phyloP scores from a whole-genome alignment of 495 filamentous ascomycete species.

The Aspergillus cristatus region DNA sequence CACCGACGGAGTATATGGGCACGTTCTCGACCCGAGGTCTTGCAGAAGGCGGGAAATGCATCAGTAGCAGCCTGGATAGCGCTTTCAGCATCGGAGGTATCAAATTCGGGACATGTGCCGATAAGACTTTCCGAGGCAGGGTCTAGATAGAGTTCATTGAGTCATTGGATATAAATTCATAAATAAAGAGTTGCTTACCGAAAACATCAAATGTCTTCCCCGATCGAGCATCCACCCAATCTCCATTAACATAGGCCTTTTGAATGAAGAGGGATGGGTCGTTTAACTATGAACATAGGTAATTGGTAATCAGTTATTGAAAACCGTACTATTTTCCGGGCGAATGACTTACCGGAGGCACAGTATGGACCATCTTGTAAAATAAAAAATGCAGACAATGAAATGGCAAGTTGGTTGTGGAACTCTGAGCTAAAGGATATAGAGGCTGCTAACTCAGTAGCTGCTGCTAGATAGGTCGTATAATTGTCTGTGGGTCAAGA shows the following conservation, averaged over 20 bases:
- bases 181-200: slow-evolving; percentile 45
- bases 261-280: slow-evolving; percentile 74
- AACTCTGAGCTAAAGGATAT: too few species aligned
- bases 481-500: too few species aligned
- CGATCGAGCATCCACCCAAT: slow-evolving; percentile 68
- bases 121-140: not conserved
- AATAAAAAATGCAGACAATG: too few species aligned
- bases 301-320: too few species aligned
- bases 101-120: not conserved
- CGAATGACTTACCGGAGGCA: slow-evolving; percentile 26
- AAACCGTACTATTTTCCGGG: not conserved
- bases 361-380: slow-evolving; percentile 32
- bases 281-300: slow-evolving; percentile 73
- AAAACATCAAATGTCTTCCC: slow-evolving; percentile 73
- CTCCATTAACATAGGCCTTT: slow-evolving; percentile 76
- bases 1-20: not conserved
- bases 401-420: too few species aligned
- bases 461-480: too few species aligned
- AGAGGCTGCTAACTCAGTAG: too few species aligned
- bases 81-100: not conserved
- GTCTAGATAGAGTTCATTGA: slow-evolving; percentile 47
- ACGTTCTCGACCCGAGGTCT: not conserved
- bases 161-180: too few species aligned
- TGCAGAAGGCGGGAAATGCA: not conserved
- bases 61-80: not conserved